Evolutionary conservation across 2,329 filamentous ascomycete genomes (phyloP), one percentile per base, ranked within the genome.

Genomic region (Nannizziopsis arthrosporioides): DNA sequence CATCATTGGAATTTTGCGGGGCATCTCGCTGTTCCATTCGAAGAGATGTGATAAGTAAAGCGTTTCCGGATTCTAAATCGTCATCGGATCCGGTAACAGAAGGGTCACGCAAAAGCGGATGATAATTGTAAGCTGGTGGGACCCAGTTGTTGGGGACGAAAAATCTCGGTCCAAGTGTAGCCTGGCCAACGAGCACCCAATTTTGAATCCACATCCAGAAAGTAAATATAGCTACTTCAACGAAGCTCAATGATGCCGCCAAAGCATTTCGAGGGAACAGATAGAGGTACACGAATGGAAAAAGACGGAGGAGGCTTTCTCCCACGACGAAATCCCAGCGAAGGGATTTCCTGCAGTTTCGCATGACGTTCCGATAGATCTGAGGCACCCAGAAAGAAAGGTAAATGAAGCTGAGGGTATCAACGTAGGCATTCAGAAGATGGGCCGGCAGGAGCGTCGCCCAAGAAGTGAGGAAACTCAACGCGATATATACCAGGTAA

Each of bases 311-410:
- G 4, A 82, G 57, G 42, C 85, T 92, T 63, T 94, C 85, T 2
- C 88, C 89, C 17, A 88, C 61, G 48, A 94, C 83, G 61, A 94
- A 98, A 51, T 84, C 83, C 88, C 89, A 95, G 2, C 82, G 77
- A n/a, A 96, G 73, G 0, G 90, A 89, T 58, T 85, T 85, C 36
- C 89, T 85, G 64, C 88, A 94, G 66, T 95, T 95, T 47, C 90
- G 85, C 66, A 85, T 80, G 46, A 84, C 74, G 63, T 98, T 98
- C 53, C 92, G 85, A 61, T 84, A 78, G 56, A 96, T 94, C 63
- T 98, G 92, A 0, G 92, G 90, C 0, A 81, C 62, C 90, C 90
- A 96, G 61, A 95, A 82, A 15, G 89, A 94, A 39, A 95, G 77
- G 62, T 95, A 95, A 46, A 76, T 55, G 57, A 90, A 79, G 1